Base-by-base conservation (phyloP, 169 alveolate species). In the Eimeria falciformis region DNA sequence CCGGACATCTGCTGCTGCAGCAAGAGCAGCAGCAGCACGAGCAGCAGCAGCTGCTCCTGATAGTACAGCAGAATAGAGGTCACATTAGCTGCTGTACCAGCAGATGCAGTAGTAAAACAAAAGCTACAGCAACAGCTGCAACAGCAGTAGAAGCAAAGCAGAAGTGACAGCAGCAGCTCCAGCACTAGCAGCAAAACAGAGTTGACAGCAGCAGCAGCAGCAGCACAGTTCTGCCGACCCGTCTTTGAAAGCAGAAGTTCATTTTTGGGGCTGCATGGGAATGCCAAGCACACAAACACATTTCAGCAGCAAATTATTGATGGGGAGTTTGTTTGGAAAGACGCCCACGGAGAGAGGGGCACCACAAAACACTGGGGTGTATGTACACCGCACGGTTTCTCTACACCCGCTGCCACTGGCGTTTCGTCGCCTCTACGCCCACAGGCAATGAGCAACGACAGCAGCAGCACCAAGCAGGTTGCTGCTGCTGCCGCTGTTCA, bases 21-120 rank as follows among this genome's bases (percentile, higher is more conserved):
- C 62, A 12, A 50, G 23, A 21, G 62, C 18, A 50, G 62, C 62
- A 50, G 62, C 62, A 50, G 62, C 62, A 50, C 23, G 23, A 50
- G 62, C 62, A 50, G 62, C 62, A 50, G 62, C 62, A 50, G 62
- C 62, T 50, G 62, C 62, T 50, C 23, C 62, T 50, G 62, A 12
- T 50, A 21, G 23, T 50, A n/a, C n/a, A 50, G 62, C 62, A 50
- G 62, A 12, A 50, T 12, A 50, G 62, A 0, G 18, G 62, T 12
- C 62, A 50, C 18, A 12, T 50, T 21, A 21, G 18, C 4, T 50
- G 62, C 62, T 50, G 62, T 21, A 12, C 62, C 62, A 21, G 4
- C 62, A 50, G 62, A 12, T 50, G 62, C 62, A 12, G 62, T 21
- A 12, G 62, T 21, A 12, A 14, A 14, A 9, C 62, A 50, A 12